Evolutionary conservation across 139 green algal genomes (phyloP).

Genomic region (Ulvella scutata): DNA sequence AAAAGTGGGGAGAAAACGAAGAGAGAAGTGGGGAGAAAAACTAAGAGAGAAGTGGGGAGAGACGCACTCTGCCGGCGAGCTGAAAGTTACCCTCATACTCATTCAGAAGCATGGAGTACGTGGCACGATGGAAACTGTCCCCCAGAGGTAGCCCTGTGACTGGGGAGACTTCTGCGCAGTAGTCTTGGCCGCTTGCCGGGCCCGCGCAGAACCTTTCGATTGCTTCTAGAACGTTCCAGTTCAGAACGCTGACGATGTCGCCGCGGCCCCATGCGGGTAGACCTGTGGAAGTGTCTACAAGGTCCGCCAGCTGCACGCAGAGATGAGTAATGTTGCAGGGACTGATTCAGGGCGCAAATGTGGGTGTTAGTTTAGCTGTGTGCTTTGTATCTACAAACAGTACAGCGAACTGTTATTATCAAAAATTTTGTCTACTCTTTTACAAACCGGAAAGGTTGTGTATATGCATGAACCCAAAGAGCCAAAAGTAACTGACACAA

Average conservation of each 20-base stretch:
- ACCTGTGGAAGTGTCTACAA: neutral
- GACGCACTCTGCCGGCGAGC: neutral
- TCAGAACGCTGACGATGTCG: neutral
- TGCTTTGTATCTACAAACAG: no score
- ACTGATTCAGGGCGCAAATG: no score
- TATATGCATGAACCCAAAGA: no score
- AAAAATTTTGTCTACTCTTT: no score
- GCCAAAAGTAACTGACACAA: no score
- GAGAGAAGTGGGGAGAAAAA: no score
- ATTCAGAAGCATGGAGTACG: neutral
- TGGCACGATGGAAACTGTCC: neutral
- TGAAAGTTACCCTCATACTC: neutral
- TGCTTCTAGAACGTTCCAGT: neutral
- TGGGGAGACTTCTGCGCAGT: neutral
- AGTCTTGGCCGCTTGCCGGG: neutral
- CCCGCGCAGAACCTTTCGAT: neutral
- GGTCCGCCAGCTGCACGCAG: neutral
- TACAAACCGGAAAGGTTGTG: no score
- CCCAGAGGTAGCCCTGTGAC: neutral
- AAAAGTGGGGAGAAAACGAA: no score
- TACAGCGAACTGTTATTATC: no score
- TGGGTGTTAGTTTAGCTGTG: no score
- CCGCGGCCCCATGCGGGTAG: neutral
- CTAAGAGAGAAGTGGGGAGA: no score
- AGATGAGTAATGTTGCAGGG: no score